phyloP scores from a whole-genome alignment of 2,329 filamentous ascomycete species.

The Neofusicoccum ribis region DNA sequence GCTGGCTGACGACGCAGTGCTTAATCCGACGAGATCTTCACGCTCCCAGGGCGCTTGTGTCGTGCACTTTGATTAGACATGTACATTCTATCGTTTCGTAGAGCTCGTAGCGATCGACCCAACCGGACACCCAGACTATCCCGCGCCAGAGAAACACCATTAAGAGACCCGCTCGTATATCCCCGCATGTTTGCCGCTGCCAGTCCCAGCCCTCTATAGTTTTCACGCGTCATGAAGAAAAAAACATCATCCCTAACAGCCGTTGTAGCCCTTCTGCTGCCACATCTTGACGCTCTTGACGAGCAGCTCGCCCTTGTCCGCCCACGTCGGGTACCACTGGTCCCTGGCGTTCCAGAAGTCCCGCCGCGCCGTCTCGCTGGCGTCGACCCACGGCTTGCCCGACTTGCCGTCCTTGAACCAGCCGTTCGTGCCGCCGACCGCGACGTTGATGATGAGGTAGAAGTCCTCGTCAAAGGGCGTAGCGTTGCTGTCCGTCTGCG shows the following conservation, averaged over 20 bases:
- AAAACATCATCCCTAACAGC: conserved; percentile 32
- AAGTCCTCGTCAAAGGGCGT: conserved; percentile 77
- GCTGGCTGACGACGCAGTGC: conserved; percentile 7
- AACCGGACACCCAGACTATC: neutral
- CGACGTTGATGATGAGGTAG: conserved; percentile 74
- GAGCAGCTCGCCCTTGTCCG: conserved; percentile 61
- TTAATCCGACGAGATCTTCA: neutral
- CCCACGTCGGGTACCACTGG: conserved; percentile 72
- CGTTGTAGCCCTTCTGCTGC: conserved; percentile 52
- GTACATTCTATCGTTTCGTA: conserved; percentile 6
- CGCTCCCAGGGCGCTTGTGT: neutral
- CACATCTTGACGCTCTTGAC: conserved; percentile 65
- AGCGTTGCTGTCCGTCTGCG: conserved; percentile 57
- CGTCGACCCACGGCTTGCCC: conserved; percentile 79
- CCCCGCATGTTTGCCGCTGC: neutral
- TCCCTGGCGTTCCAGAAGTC: conserved; percentile 74
- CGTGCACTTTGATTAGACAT: neutral
- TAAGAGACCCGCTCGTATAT: neutral
- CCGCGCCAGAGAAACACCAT: neutral
- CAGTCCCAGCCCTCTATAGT: neutral
- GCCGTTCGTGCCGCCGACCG: conserved; percentile 75
- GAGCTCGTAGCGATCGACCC: neutral
- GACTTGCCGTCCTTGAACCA: conserved; percentile 76
- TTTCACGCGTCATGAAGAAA: neutral
- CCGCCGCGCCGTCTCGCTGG: conserved; percentile 63